phyloP scores from a whole-genome alignment of 371 early-diverging fungal genomes.

The Funneliformis caledonium region DNA sequence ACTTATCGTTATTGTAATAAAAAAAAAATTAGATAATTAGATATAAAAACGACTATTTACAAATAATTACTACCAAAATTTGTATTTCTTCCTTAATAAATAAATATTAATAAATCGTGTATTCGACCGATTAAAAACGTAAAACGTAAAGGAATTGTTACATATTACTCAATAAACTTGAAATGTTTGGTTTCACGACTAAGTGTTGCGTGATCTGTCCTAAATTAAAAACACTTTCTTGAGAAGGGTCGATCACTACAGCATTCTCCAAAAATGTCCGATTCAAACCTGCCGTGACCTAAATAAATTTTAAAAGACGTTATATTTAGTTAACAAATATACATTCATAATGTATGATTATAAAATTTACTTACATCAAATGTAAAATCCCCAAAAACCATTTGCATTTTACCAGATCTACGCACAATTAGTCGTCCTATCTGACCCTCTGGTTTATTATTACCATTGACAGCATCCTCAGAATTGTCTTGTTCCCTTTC shows the following conservation, averaged over 20 bases:
- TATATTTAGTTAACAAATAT: background rate
- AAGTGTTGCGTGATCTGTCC: background rate
- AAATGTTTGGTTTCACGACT: constrained; percentile 21
- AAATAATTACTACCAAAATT: too few species aligned
- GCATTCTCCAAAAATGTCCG: constrained; percentile 23
- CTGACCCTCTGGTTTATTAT: constrained; percentile 13
- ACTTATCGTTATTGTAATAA: too few species aligned
- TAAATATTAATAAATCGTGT: too few species aligned
- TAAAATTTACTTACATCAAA: background rate
- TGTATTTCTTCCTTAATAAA: too few species aligned
- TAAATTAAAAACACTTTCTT: constrained; percentile 17
- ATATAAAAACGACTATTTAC: too few species aligned
- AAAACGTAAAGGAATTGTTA: background rate
- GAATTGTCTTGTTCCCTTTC: background rate
- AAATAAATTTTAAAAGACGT: background rate
- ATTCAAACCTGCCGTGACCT: constrained; percentile 14
- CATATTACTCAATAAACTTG: background rate
- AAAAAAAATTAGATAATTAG: too few species aligned
- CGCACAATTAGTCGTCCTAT: constrained; percentile 13
- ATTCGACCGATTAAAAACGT: too few species aligned
- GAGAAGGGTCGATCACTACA: background rate
- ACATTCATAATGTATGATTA: background rate
- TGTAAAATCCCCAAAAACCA: constrained; percentile 1
- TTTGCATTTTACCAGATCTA: constrained; percentile 23
- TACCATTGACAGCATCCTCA: background rate